Evolutionary conservation across 2,329 filamentous ascomycete genomes (phyloP), one percentile per base, ranked within the genome.

Genomic region (Pyricularia pennisetigena): DNA sequence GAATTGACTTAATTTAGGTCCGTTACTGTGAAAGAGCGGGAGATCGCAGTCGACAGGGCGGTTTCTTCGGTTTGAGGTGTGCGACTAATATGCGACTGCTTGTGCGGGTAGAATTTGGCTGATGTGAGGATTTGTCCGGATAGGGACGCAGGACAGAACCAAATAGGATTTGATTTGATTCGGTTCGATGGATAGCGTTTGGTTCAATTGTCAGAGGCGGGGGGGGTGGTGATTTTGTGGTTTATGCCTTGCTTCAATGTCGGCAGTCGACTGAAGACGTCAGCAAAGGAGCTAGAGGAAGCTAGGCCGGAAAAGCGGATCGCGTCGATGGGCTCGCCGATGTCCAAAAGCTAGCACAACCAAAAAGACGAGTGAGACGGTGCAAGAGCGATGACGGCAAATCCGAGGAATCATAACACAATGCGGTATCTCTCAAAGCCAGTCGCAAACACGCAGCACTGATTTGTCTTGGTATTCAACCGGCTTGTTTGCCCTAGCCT

Each of bases 301-400:
- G 59, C 59, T 62, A 29, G 59, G 16, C 32, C 23, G 35, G 20
- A 66, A 67, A 29, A 67, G 66, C 26, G 66, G 57, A 62, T 30
- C 59, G 59, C 24, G 41, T 54, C n/a, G 20, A 54, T 54, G 41
- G 16, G 41, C 41, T 16, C 41, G 41, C 41, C 41, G 41, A 54
- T n/a, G 41, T 54, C 41, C 5, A n/a, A n/a, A 54, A 54, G 6
- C 8, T 54, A 54, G 16, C 8, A 20, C 41, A 54, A 54, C 41
- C 41, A 54, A 54, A 41, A 54, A 54, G 41, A 54, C 41, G 20
- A 54, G 20, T 54, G 41, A n/a, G 41, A 54, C 20, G 16, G 24
- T 28, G 59, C 24, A 62, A 28, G 59, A 62, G 28, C 28, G 59
- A 62, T 62, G 59, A 62, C 59, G 23, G 59, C 59, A 61, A 61